Conservation (phyloP, 2,329 filamentous ascomycete genomes). For the Colletotrichum sp. region DNA sequence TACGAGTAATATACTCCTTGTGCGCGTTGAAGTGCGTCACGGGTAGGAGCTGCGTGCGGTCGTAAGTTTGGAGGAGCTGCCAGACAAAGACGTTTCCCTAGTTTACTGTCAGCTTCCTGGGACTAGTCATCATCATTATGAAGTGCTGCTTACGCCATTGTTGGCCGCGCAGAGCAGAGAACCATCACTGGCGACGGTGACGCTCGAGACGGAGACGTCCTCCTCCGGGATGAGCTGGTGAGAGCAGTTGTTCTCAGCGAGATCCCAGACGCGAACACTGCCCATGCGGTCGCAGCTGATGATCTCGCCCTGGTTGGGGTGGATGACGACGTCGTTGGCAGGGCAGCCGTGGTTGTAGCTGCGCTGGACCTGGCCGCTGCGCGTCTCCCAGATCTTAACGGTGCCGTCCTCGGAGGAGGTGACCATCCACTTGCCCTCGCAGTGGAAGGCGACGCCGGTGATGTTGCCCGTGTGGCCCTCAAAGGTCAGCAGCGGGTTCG, state of each 20-base stretch:
- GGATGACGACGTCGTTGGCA: slow-evolving; percentile 98
- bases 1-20: slow-evolving; percentile 89
- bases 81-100: slow-evolving; percentile 98
- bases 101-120: slow-evolving; percentile 1
- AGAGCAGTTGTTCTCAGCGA: slow-evolving; percentile 95
- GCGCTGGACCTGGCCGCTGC: slow-evolving; percentile 83
- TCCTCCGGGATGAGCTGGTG: slow-evolving; percentile 97
- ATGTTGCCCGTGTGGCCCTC: slow-evolving; percentile 96
- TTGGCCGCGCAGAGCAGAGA: slow-evolving; percentile 93
- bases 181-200: slow-evolving; percentile 95
- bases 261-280: slow-evolving; percentile 93
- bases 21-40: slow-evolving; percentile 91
- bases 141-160: slow-evolving; percentile 68
- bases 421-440: slow-evolving; percentile 99
- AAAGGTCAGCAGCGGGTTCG: slow-evolving; percentile 89
- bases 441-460: slow-evolving; percentile 96
- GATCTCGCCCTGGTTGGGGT: slow-evolving; percentile 97
- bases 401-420: slow-evolving; percentile 96
- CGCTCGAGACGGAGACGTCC: slow-evolving; percentile 90
- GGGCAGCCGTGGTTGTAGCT: slow-evolving; percentile 90
- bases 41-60: slow-evolving; percentile 83
- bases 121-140: too few relatives aligned
- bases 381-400: slow-evolving; percentile 96
- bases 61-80: slow-evolving; percentile 85
- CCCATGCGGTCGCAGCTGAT: slow-evolving; percentile 95